Evolutionary conservation across 1,284 basidiomycete genomes (phyloP).

Genomic region (Irpex sp.): DNA sequence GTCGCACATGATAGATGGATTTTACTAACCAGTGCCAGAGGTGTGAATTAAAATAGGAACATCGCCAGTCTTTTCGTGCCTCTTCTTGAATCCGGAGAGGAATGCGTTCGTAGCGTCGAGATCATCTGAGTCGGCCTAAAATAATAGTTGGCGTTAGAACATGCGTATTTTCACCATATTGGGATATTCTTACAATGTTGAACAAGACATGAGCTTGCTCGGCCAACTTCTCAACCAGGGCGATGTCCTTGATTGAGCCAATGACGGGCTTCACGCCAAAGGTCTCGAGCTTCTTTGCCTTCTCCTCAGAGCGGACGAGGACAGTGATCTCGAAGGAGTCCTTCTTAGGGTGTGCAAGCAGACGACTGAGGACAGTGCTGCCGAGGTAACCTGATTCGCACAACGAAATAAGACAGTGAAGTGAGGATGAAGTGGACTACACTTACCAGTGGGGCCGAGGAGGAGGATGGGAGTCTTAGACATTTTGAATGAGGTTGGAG

Average conservation of each 20-base stretch:
- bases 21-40: background rate
- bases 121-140: background rate
- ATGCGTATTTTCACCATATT: background rate
- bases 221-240: constrained; percentile 14
- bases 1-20: no score
- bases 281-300: constrained; percentile 18
- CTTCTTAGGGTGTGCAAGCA: constrained; percentile 19
- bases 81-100: background rate
- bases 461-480: no score
- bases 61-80: background rate
- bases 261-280: constrained; percentile 21
- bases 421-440: no score
- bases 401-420: no score
- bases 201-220: constrained; percentile 20
- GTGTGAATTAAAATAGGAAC: background rate
- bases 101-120: background rate
- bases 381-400: constrained; percentile 23
- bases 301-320: constrained; percentile 20
- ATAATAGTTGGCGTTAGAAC: background rate
- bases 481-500: no score
- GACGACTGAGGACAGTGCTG: constrained; percentile 19
- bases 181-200: background rate
- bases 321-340: constrained; percentile 21
- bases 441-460: no score
- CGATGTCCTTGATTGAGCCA: constrained; percentile 18